Evolutionary conservation across 768 basidiomycete species (phyloP).

Genomic region (Exsudoporus frostii): DNA sequence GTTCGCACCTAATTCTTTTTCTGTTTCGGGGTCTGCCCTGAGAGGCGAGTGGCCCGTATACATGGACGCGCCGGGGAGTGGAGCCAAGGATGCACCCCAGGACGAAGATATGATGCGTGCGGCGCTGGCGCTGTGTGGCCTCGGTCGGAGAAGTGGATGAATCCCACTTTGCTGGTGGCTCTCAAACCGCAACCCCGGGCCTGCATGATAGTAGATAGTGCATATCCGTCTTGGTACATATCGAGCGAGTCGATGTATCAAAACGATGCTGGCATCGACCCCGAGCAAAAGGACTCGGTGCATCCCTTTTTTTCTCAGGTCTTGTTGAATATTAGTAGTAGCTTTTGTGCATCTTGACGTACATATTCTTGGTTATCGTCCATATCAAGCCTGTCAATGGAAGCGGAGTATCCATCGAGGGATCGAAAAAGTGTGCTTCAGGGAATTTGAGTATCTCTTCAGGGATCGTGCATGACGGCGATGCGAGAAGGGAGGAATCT

Average conservation of each 20-base stretch:
- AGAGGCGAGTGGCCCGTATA: not conserved
- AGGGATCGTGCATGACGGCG: not conserved
- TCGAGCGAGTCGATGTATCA: not conserved
- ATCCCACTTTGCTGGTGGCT: not conserved
- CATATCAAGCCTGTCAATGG: not conserved
- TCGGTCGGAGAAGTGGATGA: conserved; percentile 31
- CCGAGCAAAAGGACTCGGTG: not conserved
- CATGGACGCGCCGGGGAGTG: not conserved
- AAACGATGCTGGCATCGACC: not conserved
- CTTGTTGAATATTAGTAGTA: not conserved
- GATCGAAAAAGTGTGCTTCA: not conserved
- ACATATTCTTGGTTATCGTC: not conserved
- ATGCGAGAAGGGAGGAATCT: not conserved
- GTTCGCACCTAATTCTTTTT: not conserved
- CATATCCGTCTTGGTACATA: conserved; percentile 12
- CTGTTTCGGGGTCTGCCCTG: not conserved
- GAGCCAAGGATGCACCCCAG: conserved; percentile 27
- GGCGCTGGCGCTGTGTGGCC: conserved; percentile 63
- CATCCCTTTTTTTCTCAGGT: not conserved
- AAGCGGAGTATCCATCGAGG: not conserved
- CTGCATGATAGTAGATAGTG: no score
- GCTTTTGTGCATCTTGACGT: not conserved
- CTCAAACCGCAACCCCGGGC: no score
- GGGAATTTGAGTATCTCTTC: not conserved
- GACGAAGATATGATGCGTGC: conserved; percentile 72